Base-by-base conservation (phyloP, 1,139 yeast genomes). In the Pichia sp. region DNA sequence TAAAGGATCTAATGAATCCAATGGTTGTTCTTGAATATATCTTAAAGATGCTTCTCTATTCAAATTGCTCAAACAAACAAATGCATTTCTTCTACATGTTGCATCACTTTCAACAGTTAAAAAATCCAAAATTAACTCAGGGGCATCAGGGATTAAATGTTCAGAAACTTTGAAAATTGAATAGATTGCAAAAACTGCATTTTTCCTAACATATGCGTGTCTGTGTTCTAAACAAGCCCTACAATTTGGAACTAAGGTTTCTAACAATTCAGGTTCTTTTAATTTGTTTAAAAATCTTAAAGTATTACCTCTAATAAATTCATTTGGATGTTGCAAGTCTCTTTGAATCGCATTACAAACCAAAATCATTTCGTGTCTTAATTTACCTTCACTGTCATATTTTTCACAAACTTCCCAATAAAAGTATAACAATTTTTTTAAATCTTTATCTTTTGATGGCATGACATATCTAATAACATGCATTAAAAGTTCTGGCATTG, bases 401-500 rank as follows among this genome's bases (percentile, higher is more conserved):
- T 95, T 95, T 52, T 97, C 96, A 67, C 96, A 95, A 53, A 91
- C 89, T 70, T 95, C 99, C 99, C 99, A 95, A 74, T 95, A 95
- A 66, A 90, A 89, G 67, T 93, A 95, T 60, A 95, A 75, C 66
- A 95, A 76, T 70, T 91, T 93, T 76, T 95, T 95, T 71, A 95
- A 80, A 63, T 85, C 88, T 72, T 93, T 95, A 72, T 84, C 84
- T 65, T 79, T 86, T 25, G 96, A 88, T 25, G 99, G 99, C 97
- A 95, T 90, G 53, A 95, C 95, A 65, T 89, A 95, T 65, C 99
- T 81, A 64, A 95, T 93, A 61, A 95, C 87, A 69, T 91, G 96
- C 99, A 95, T 93, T 71, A 95, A 79, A 62, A 95, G 75, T 60
- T 87, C 96, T n/a, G 96, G 95, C 83, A 93, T 77, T 53, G 95